Percentiles rank a stretch among this genome's conserved stretches.
phyloP scores from a whole-genome alignment of 768 basidiomycete genomes.

The Hemileccinum impolitum region DNA sequence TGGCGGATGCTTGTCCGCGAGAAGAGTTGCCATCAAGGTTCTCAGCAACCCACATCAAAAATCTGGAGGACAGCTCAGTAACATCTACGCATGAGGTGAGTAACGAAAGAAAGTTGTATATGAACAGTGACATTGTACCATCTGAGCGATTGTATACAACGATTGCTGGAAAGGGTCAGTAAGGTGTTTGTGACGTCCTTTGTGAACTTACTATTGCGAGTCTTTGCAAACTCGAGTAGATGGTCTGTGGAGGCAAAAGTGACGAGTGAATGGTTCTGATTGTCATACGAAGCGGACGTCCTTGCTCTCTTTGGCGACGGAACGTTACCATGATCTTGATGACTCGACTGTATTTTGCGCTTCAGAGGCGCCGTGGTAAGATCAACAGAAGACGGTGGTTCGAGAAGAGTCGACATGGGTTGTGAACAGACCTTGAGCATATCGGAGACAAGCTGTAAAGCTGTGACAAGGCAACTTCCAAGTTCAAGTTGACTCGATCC shows the following conservation, averaged over 20 bases:
- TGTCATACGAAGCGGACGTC: too few relatives aligned
- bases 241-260: conserved; percentile 7
- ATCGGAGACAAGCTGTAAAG: too few relatives aligned
- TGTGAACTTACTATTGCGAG: conserved; percentile 19
- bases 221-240: conserved; percentile 18
- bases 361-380: conserved; percentile 7
- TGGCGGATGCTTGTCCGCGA: conserved; percentile 10
- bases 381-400: too few relatives aligned
- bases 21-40: not conserved
- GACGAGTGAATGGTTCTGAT: not conserved
- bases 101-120: not conserved
- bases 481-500: too few relatives aligned
- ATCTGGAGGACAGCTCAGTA: conserved; percentile 14
- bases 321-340: too few relatives aligned
- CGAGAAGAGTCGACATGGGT: too few relatives aligned
- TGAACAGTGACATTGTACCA: conserved; percentile 5
- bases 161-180: conserved; percentile 18
- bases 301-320: too few relatives aligned
- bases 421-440: too few relatives aligned
- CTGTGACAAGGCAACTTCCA: too few relatives aligned
- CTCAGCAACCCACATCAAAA: conserved; percentile 17
- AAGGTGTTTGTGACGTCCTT: not conserved
- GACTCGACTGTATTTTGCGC: conserved; percentile 9
- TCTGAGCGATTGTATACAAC: conserved; percentile 15
- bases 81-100: conserved; percentile 15